Evolutionary conservation across 2,329 filamentous ascomycete species (phyloP), one percentile per base, ranked within the genome.

Genomic region (Seiridium cupressi): DNA sequence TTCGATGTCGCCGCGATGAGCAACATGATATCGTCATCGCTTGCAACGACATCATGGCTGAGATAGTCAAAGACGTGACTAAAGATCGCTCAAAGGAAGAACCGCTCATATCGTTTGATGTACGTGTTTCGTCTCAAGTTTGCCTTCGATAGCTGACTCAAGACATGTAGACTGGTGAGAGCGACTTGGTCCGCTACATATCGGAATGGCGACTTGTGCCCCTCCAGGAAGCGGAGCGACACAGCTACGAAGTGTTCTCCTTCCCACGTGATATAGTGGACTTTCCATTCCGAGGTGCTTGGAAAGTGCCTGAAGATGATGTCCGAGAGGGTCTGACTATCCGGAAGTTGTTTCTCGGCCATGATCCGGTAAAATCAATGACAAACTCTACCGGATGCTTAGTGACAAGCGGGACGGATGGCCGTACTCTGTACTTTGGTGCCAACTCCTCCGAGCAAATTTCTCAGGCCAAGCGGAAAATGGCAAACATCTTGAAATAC

Each of bases 401-500:
- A 26, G 49, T 59, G 8, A 7, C 61, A 5, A 32, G 44, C 3
- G 59, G 59, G 5, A 34, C 34, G 6, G 61, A 63, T 44, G 56
- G 44, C 26, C 40, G 34, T 10, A 56, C 51, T 38, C 46, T 63
- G 5, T 47, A 57, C 44, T 51, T 61, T 13, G 61, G 61, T 38
- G 56, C 40, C 11, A 10, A 54, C 13, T 51, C 55, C n/a, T 38
- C 51, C 18, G 31, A 46, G 8, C 13, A 38, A 6, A 35, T 63
- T 13, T 32, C 36, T 10, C 3, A 35, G 8, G 56, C 54, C 7
- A 49, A 47, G 11, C 36, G 44, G 32, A 63, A 61, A 38, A 31
- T 63, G 31, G 51, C 54, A 32, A 59, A 32, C 13, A 10, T 61
- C 9, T 18, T 58, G 4, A 59, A 57, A 31, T 61, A 61, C 40